phyloP scores from a whole-genome alignment of 148 eudicot species.

The Vaccinium myrtillus region DNA sequence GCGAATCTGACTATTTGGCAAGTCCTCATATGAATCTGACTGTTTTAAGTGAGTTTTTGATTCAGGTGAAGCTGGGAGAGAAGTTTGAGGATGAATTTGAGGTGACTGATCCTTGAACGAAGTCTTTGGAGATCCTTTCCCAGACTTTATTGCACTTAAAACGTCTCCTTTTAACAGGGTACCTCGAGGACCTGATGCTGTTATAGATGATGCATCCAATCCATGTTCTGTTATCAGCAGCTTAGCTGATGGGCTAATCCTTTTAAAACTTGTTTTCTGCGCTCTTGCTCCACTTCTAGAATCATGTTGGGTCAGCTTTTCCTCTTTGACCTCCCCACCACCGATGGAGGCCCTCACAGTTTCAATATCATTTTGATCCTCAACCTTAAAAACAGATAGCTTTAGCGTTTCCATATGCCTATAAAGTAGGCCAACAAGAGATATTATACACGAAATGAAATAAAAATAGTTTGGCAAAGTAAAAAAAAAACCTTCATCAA shows the following conservation, averaged over 20 bases:
- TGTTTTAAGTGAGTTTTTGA: constrained; percentile 33
- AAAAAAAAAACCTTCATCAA: not conserved
- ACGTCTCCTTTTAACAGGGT: constrained; percentile 91
- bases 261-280: constrained; percentile 41
- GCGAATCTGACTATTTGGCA: constrained; percentile 93
- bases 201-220: constrained; percentile 69
- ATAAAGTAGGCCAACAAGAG: not conserved
- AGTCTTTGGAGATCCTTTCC: constrained; percentile 51
- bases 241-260: constrained; percentile 95
- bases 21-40: constrained; percentile 55
- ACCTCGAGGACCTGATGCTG: constrained; percentile 91
- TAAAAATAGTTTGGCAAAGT: not conserved
- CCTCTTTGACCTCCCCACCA: constrained; percentile 39
- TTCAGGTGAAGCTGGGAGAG: constrained; percentile 33
- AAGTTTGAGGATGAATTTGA: constrained; percentile 32
- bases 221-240: constrained; percentile 70
- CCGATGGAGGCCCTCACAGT: constrained; percentile 43
- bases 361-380: constrained; percentile 73
- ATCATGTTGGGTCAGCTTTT: constrained; percentile 42
- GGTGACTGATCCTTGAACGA: constrained; percentile 39
- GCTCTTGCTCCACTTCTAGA: constrained; percentile 33
- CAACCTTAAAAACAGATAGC: constrained; percentile 56
- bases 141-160: constrained; percentile 77
- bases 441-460: not conserved
- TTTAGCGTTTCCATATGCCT: constrained; percentile 10